Base-by-base conservation (phyloP, 192 early-diverging fungal genomes). In the Coemansia sp. region DNA sequence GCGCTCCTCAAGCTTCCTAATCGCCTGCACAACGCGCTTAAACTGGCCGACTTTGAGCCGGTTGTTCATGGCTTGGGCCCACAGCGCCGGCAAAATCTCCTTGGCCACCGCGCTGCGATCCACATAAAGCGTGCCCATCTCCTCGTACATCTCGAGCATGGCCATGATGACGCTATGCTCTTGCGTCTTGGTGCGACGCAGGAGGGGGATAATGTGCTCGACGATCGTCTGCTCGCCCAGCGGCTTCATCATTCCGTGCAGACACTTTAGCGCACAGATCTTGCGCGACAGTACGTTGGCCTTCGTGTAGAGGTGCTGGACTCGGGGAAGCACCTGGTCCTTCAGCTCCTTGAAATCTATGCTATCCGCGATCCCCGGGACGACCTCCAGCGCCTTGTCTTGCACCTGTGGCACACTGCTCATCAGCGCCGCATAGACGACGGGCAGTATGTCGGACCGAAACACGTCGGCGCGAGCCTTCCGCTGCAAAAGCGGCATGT, bases 91-190 rank as follows among this genome's bases (percentile, higher is more conserved):
- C 49, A 96, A 56, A 17, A 96, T 84, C 54, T 91, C 90, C 1
- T 83, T 88, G 8, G 93, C 94, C 22, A 93, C 86, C 1, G 86
- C 66, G 27, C 90, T 89, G 57, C 89, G 90, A 35, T 96, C 93
- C 14, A 93, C 64, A 59, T 86, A 65, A 38, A 85, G 86, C 27
- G 59, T 36, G 2, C 91, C 89, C 70, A 92, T 82, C 24, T 96
- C 90, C 51, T 92, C 91, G 67, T 93, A 96, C 41, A 94, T 87
- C 22, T 86, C 84, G 42, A 94, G 73, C 25, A 93, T 88, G 5
- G 91, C 90, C 79, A 96, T 84, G 62, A 92, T 84, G 9, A 96
- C 87, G 1, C 84, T 86, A 0, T 92, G 89, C 64, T 96, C 93
- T 4, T 91, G 84, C 19, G 89, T 89, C 62, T 88, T 90, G 43